Base-by-base conservation (phyloP, 768 basidiomycete species). In the Panellus pusillus region DNA sequence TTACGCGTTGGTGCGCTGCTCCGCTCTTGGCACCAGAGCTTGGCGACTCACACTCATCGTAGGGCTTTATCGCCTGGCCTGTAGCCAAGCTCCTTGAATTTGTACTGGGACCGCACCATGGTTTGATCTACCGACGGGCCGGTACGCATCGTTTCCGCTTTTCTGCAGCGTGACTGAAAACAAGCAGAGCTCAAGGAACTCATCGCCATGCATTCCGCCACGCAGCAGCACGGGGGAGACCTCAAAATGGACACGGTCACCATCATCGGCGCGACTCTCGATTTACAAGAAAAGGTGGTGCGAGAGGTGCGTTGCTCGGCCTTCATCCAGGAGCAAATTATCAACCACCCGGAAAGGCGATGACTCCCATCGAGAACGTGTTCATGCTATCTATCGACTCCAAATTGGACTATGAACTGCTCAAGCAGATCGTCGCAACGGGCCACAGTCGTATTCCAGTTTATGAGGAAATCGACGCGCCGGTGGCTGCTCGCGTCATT, bases 321-420 rank as follows among this genome's bases (percentile, higher is more conserved):
- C 2, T 32, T 29, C 15, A 2, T 11, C 3, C 11, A 31, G 24
- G n/a, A 28, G 17, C 6, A 2, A 8, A 29, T 14, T 20, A 24
- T n/a, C 11, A 36, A 32, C 1, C 1, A 9, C 15, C 12, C n/a
- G 32, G 15, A 8, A 14, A 86, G 81, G 89, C 89, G 1, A 91
- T 92, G 90, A 91, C 89, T 0, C 85, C 87, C 17, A 91, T 91
- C 57, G 71, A 77, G 39, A 72, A 83, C 39, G 89, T 92, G 1
- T 93, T 94, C 70, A 93, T 94, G 91, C 74, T 96, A 28, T 87
- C 86, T 12, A 90, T 93, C 54, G 84, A 93, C 46, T 82, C 91
- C 0, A 84, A 80, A 54, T 77, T 96, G 36, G 91, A 94, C 61
- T 93, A 87, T 60, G 83, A 84, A 44, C 82, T 86, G 3, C 76